These are phyloP conservation scores for Penicillium goetzii DNA, from an alignment of 495 filamentous ascomycete species.

Conservation along the genomic window DNA sequence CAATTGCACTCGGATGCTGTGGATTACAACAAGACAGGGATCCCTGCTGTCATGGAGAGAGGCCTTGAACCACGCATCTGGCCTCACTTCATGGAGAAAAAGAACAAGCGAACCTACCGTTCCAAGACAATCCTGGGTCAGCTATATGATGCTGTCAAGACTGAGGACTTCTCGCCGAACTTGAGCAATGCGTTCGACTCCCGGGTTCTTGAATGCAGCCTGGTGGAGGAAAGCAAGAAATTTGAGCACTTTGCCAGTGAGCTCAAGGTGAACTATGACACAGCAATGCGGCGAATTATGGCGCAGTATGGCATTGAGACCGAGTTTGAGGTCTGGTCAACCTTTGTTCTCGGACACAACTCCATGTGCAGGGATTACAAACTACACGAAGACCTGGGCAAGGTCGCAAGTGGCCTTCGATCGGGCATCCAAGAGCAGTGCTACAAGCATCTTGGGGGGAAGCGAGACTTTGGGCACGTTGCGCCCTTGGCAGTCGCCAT, in stretches of 20 bases:
- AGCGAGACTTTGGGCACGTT: slow-evolving; percentile 58
- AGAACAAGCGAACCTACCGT: slow-evolving; percentile 56
- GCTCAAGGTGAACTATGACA: slow-evolving; percentile 79
- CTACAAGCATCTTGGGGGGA: slow-evolving; percentile 60
- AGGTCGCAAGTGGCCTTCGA: slow-evolving; percentile 63
- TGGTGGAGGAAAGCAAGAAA: slow-evolving; percentile 50
- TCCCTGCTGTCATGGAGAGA: slow-evolving; percentile 67
- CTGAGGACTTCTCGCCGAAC: slow-evolving; percentile 70
- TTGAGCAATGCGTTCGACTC: slow-evolving; percentile 74
- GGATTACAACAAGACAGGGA: slow-evolving; percentile 91
- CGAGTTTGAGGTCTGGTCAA: slow-evolving; percentile 90
- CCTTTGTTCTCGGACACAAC: slow-evolving; percentile 76
- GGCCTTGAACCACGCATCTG: slow-evolving; percentile 62
- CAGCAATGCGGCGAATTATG: slow-evolving; percentile 76
- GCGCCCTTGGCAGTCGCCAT: slow-evolving; percentile 80
- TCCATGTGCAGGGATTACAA: slow-evolving; percentile 74
- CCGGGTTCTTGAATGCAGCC: slow-evolving; percentile 68
- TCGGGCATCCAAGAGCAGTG: slow-evolving; percentile 68
- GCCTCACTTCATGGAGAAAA: slow-evolving; percentile 94
- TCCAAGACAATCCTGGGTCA: slow-evolving; percentile 78
- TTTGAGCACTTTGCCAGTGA: slow-evolving; percentile 60
- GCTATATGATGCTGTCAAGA: slow-evolving; percentile 75
- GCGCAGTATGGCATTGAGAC: slow-evolving; percentile 82
- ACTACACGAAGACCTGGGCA: slow-evolving; percentile 78
- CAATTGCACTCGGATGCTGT: slow-evolving; percentile 86